These are phyloP conservation scores for Dovyalis caffra DNA, from an alignment of 345 rosid species.

Conservation along the genomic window DNA sequence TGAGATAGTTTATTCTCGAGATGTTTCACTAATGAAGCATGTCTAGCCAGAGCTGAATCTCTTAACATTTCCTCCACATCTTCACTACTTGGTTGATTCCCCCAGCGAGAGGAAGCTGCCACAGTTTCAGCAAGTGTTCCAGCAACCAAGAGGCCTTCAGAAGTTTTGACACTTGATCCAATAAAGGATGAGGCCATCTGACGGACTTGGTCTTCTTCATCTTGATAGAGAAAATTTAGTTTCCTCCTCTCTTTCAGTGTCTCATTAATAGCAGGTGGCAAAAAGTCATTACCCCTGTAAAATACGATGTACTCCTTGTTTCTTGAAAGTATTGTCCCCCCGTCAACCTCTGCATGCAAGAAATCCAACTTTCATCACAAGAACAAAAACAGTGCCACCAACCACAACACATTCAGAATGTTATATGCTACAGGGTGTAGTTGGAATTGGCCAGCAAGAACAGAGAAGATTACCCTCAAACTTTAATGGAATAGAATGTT, in stretches of 20 bases:
- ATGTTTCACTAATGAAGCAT: slow-evolving; percentile 51
- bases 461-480: background rate
- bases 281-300: slow-evolving; percentile 91
- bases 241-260: slow-evolving; percentile 61
- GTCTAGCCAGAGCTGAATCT: slow-evolving; percentile 49
- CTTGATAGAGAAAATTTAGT: slow-evolving; percentile 47
- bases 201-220: slow-evolving; percentile 79
- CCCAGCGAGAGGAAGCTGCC: slow-evolving; percentile 85
- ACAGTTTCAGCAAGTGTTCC: slow-evolving; percentile 88
- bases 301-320: slow-evolving; percentile 90
- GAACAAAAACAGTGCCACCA: background rate
- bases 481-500: background rate
- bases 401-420: no score
- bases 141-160: slow-evolving; percentile 52
- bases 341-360: slow-evolving; percentile 68
- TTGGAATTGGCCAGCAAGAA: background rate
- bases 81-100: slow-evolving; percentile 46
- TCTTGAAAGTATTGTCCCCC: slow-evolving; percentile 77
- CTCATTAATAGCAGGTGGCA: slow-evolving; percentile 62
- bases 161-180: slow-evolving; percentile 34
- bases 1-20: slow-evolving; percentile 62
- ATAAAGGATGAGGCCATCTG: slow-evolving; percentile 39
- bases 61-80: slow-evolving; percentile 65
- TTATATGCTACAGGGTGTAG: background rate
- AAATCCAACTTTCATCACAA: slow-evolving; percentile 18